Evolutionary conservation across 495 filamentous ascomycete species (phyloP), one percentile per base, ranked within the genome.

Genomic region (Cryomyces antarcticus): DNA sequence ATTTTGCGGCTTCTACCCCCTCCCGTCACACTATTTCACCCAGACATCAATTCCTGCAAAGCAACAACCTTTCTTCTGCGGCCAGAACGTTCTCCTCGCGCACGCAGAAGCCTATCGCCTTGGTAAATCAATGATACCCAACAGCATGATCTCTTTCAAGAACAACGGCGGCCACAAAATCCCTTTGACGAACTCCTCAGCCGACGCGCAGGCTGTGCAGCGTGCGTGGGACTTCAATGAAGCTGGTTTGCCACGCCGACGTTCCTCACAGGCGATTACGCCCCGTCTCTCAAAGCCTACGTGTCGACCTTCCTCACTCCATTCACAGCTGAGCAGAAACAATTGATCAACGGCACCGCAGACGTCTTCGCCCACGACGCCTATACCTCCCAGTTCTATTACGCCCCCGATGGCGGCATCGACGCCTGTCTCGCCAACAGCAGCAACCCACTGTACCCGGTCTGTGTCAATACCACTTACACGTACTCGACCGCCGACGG

Each of bases 131-230:
- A 41, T 60, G 44, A 50, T 51, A 6, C 39, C 54, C 24, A 60
- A 63, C 44, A 38, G 46, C 34, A 54, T 47, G 2, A 52, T 62
- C 24, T 51, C 53, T 9, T 57, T 58, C 49, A 63, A 63, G 44
- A 54, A 46, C 31, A 63, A 62, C 41, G 59, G 59, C 24, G 59
- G 57, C 33, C 57, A 59, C 50, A 60, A 57, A 41, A 58, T 62
- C 31, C 49, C 51, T 4, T 39, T 51, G 7, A 54, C 51, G 9
- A 49, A 54, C 38, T 49, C 49, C 13, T 41, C 38, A 10, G 51
- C 39, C n/a, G 51, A 54, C 34, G 51, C 51, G 9, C 9, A 38
- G 28, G 51, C 51, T 7, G 49, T 50, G n/a, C 51, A 53, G 31
- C 50, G 53, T 17, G 48, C 53, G 12, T 57, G 52, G 53, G 56